phyloP scores from a whole-genome alignment of 225 moss, liverwort and hornwort species.

The Polytrichum formosum region DNA sequence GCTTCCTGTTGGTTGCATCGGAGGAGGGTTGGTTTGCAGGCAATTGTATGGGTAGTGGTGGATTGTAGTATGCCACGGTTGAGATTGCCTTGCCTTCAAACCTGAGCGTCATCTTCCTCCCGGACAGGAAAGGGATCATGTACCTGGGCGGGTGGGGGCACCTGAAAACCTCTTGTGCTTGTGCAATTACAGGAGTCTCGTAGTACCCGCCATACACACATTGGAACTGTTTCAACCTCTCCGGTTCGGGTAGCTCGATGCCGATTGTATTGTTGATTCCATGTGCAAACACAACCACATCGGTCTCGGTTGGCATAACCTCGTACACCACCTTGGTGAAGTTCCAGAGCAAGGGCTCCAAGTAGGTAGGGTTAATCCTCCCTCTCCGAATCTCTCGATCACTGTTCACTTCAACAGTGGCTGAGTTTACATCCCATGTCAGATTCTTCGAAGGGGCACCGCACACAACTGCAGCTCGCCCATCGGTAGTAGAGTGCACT shows the following conservation, averaged over 20 bases:
- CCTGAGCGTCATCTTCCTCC: slow-evolving; percentile 50
- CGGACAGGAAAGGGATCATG: slow-evolving; percentile 1
- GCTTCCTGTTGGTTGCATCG: background rate
- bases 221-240: slow-evolving; percentile 34
- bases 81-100: slow-evolving; percentile 40
- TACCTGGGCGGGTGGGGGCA: slow-evolving; percentile 45
- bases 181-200: slow-evolving; percentile 58
- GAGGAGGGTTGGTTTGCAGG: background rate
- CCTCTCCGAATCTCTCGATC: slow-evolving; percentile 17
- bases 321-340: slow-evolving; percentile 56
- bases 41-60: background rate
- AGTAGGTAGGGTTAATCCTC: slow-evolving; percentile 17
- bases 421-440: slow-evolving; percentile 12
- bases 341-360: slow-evolving; percentile 38
- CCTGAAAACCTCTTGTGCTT: slow-evolving; percentile 66
- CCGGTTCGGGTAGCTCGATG: slow-evolving; percentile 24
- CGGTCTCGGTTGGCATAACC: slow-evolving; percentile 40
- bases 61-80: slow-evolving; percentile 47
- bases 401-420: slow-evolving; percentile 36
- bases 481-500: slow-evolving; percentile 37
- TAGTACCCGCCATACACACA: slow-evolving; percentile 55
- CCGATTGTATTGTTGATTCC: slow-evolving; percentile 39
- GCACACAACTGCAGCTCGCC: slow-evolving; percentile 59
- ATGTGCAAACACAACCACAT: slow-evolving; percentile 70
- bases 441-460: slow-evolving; percentile 11